phyloP scores from a whole-genome alignment of 139 green algal species.

The Picochlorum sp. region DNA sequence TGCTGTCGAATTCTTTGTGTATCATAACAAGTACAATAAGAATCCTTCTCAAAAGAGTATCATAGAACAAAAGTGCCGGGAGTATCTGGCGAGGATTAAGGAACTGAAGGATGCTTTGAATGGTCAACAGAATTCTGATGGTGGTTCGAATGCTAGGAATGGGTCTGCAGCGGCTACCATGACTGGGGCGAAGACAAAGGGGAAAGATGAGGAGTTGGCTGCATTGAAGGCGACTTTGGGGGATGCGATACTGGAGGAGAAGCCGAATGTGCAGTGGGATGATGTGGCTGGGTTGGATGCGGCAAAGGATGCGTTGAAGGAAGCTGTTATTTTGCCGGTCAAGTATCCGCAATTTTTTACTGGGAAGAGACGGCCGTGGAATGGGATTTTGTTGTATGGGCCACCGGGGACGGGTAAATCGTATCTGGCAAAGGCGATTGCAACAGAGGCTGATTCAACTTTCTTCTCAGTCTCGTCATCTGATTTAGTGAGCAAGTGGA shows the following conservation, averaged over 20 bases:
- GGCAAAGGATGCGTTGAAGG: conserved; percentile 96
- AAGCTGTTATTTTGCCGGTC: conserved; percentile 98
- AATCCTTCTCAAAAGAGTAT: conserved; percentile 58
- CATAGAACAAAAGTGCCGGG: conserved; percentile 69
- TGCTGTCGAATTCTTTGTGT: conserved; percentile 56
- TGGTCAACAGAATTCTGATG: conserved; percentile 5
- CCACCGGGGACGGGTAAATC: conserved; percentile 97
- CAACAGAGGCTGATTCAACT: conserved; percentile 96
- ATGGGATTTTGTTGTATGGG: conserved; percentile 95
- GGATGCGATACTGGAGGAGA: conserved; percentile 78
- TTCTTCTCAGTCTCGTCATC: conserved; percentile 84
- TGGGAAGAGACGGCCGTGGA: conserved; percentile 97
- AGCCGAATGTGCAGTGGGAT: conserved; percentile 95
- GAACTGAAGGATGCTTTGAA: conserved; percentile 62
- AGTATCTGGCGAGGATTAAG: conserved; percentile 91
- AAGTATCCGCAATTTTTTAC: conserved; percentile 99
- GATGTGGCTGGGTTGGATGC: conserved; percentile 95
- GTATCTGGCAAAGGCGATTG: conserved; percentile 97
- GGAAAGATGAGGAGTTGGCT: conserved; percentile 59
- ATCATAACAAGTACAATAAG: conserved; percentile 88
- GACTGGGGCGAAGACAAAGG: conserved; percentile 15
- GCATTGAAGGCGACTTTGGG: conserved; percentile 69
- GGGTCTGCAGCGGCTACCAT: conserved; percentile 18
- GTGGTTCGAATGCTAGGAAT: not conserved
- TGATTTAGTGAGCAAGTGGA: conserved; percentile 83